These are phyloP conservation scores for Wickerhamiella australiensis DNA, from an alignment of 805 yeast genomes.

Conservation along the genomic window DNA sequence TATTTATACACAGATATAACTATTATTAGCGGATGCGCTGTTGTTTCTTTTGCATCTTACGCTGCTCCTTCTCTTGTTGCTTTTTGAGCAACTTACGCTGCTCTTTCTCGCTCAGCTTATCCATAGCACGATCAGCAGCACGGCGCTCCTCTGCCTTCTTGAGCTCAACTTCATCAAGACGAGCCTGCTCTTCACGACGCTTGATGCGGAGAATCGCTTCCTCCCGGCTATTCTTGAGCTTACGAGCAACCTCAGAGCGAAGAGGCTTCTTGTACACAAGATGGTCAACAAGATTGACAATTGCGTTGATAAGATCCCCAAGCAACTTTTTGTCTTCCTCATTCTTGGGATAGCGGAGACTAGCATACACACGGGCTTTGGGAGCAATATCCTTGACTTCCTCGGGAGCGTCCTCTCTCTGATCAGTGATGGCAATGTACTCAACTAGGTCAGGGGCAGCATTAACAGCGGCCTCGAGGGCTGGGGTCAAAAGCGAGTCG, in stretches of 20 bases:
- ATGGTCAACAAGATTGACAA: slow-evolving; percentile 48
- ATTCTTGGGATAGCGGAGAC: slow-evolving; percentile 41
- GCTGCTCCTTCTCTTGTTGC: slow-evolving; percentile 68
- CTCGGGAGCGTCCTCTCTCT: slow-evolving; percentile 60
- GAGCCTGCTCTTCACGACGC: slow-evolving; percentile 52
- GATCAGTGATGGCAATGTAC: slow-evolving; percentile 72
- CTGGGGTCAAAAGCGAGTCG: slow-evolving; percentile 44
- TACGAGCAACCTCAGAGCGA: slow-evolving; percentile 65
- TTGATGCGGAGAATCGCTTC: slow-evolving; percentile 56
- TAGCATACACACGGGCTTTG: slow-evolving; percentile 37
- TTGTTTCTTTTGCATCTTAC: slow-evolving; percentile 37
- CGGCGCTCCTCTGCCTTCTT: slow-evolving; percentile 42
- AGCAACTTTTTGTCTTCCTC: slow-evolving; percentile 40
- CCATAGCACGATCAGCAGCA: slow-evolving; percentile 55
- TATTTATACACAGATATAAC: too few species aligned
- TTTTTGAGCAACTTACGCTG: slow-evolving; percentile 68
- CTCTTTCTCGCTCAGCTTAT: slow-evolving; percentile 59
- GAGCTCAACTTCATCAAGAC: slow-evolving; percentile 55
- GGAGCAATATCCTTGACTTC: slow-evolving; percentile 28
- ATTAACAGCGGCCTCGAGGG: slow-evolving; percentile 35
- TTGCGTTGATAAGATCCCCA: slow-evolving; percentile 40
- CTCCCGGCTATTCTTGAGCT: slow-evolving; percentile 66
- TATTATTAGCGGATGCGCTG: slow-evolving; percentile 4
- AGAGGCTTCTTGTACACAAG: slow-evolving; percentile 41
- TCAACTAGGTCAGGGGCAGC: slow-evolving; percentile 41